Percentiles rank a stretch among this genome's conserved stretches.
These are phyloP conservation scores for Penstemon eatonii DNA, from an alignment of 257 asterid species.

Conservation along the genomic window DNA sequence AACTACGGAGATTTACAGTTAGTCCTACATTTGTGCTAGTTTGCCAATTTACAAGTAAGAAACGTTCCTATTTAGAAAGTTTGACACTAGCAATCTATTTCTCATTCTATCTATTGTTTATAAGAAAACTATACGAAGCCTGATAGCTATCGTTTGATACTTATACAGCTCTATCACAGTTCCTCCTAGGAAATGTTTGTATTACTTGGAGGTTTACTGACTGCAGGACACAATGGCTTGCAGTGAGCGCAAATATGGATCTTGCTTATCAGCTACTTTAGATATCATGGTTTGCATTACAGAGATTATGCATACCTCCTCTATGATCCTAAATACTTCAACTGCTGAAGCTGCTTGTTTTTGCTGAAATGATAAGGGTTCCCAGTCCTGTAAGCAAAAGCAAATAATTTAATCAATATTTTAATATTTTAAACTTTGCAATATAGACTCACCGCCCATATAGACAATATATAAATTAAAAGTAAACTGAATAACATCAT, in stretches of 20 bases:
- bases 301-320: constrained; percentile 66
- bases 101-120: no score
- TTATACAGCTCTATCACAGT: constrained; percentile 9
- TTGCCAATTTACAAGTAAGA: no score
- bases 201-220: not conserved
- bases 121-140: not conserved
- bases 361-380: constrained; percentile 81
- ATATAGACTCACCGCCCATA: not conserved
- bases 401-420: constrained; percentile 14
- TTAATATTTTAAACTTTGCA: not conserved
- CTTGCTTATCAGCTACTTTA: not conserved
- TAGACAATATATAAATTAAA: no score
- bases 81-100: no score
- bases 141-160: not conserved
- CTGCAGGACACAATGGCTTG: constrained; percentile 5
- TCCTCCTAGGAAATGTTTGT: not conserved
- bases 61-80: no score
- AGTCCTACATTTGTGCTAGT: no score
- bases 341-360: constrained; percentile 96
- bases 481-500: not conserved
- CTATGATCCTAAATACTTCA: constrained; percentile 95
- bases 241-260: constrained; percentile 15
- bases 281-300: constrained; percentile 2
- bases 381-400: constrained; percentile 72
- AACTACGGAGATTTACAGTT: no score